Percentiles rank a stretch among this genome's conserved stretches.
Conservation (phyloP, 108 stramenopile species). For the Pseudonitzschia delicatissima region DNA sequence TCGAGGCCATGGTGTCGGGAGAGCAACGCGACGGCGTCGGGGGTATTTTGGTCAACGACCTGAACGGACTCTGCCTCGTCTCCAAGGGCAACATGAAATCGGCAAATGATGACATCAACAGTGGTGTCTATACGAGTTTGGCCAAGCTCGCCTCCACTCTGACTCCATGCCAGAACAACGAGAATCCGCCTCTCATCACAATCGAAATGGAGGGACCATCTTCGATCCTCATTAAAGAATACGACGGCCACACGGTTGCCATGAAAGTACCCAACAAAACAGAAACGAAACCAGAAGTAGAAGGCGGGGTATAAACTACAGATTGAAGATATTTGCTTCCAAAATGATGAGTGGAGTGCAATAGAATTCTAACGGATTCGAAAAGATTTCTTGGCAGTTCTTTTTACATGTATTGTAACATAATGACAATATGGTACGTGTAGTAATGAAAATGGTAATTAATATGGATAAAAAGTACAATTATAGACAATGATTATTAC, state of each 20-base stretch:
- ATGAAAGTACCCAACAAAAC: slow-evolving; percentile 48
- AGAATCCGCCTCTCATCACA: slow-evolving; percentile 46
- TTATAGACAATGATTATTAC: background rate
- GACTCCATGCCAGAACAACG: slow-evolving; percentile 22
- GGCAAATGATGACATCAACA: slow-evolving; percentile 2
- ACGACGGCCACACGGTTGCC: slow-evolving; percentile 57
- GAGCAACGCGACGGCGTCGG: background rate
- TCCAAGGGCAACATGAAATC: slow-evolving; percentile 43
- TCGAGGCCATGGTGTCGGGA: background rate
- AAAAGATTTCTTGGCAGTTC: too few relatives aligned
- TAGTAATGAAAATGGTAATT: background rate
- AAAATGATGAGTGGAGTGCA: too few relatives aligned
- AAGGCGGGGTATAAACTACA: too few relatives aligned
- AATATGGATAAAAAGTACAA: background rate
- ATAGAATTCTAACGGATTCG: too few relatives aligned
- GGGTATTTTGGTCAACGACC: slow-evolving; percentile 61
- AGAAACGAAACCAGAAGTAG: too few relatives aligned
- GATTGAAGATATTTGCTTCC: too few relatives aligned
- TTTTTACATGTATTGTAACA: too few relatives aligned
- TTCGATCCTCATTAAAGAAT: slow-evolving; percentile 65
- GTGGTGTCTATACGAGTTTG: slow-evolving; percentile 59
- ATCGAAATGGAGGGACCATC: slow-evolving; percentile 53
- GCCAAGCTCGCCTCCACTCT: slow-evolving; percentile 56
- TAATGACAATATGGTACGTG: too few relatives aligned
- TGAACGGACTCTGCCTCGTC: slow-evolving; percentile 53